Base-by-base conservation (phyloP, 305 asterid species). In the Euphrasia arctica region DNA sequence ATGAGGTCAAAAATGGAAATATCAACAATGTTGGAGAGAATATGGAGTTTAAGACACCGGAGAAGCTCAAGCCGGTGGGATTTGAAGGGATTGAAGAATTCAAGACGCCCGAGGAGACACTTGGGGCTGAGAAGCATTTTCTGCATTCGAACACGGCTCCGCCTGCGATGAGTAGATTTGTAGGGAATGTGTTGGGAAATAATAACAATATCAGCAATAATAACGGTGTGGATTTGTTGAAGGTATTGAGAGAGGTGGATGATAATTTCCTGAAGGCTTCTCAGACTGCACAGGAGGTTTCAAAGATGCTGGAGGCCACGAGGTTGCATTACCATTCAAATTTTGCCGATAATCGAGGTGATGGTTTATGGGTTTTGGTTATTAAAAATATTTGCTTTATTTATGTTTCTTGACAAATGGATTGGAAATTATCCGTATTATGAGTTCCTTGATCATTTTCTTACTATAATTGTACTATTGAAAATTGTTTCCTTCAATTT, bases 301-400 rank as follows among this genome's bases (percentile, higher is more conserved):
- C 98, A 0, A 88, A 83, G 89, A 85, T 84, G 96, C 86, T 93
- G 34, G 98, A 93, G 85, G 98, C 98, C 51, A 87, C 96, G 1
- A 78, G 84, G 77, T 65, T 93, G 85, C 97, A 93, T 78, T 93
- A 90, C 71, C 98, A 93, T 80, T 87, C 96, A 0, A 93, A 90
- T 71, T 93, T 93, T 54, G 96, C 98, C 0, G 97, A 93, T 81
- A 86, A 88, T 81, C 85, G 89, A 87, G 98, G 98, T 90, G 77
- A 82, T 66, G 29, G 28, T 36, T 8, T 62, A 28, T 4, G 56
- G 54, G 12, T 47, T 22, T n/a, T 14, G 57, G 51, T 62, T 45
- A 11, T 27, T 29, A 0, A 9, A 27, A 6, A 14, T 27, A 13
- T 56, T 11, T 14, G 3, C 10, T 60, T 15, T 58, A 3, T 31